Base-by-base conservation (phyloP, 208 protist genomes). In the Acanthamoeba royreba region DNA sequence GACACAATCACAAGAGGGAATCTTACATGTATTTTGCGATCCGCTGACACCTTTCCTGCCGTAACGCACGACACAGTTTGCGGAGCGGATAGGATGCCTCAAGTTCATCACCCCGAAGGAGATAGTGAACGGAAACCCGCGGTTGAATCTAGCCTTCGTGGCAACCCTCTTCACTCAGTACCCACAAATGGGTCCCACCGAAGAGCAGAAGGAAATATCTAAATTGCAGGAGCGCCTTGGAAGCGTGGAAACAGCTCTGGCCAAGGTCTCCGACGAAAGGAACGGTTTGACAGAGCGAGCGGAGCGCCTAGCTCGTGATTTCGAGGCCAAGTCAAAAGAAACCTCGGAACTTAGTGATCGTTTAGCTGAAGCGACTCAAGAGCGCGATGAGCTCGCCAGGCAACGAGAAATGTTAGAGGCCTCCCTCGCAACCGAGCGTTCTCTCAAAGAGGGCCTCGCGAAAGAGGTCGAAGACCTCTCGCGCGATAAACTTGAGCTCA, bases 131-230 rank as follows among this genome's bases (percentile, higher is more conserved):
- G 81, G 25, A 4, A 97, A 98, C 83, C 53, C 85, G 49, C 95
- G 96, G 55, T 81, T 98, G 1, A 98, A 98, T 95, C 89, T 98
- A 35, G 97, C 97, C 15, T 98, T 98, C 43, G 97, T 98, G 52
- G 97, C 97, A 38, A 97, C 98, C 52, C 95, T 98, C n/a, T 98
- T 98, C 97, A 98, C 98, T 43, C 94, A 15, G 42, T 94, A 74
- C 52, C 92, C 92, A 5, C 49, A 53, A 17, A 89, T 89, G 43
- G 72, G 35, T 25, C 72, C 35, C 15, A 83, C 40, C 11, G 72
- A 52, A 40, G 40, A 83, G 43, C 33, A 83, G 72, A 83, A 83
- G n/a, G 22, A 83, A n/a, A 83, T 49, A 17, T 49, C 8, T 40
- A 83, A 4, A n/a, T 22, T 83, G 72, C 72, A 49, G 9, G 55